These are phyloP conservation scores for Sordariomycetes sp. DNA, from an alignment of 2,329 filamentous ascomycete species.

Conservation along the genomic window DNA sequence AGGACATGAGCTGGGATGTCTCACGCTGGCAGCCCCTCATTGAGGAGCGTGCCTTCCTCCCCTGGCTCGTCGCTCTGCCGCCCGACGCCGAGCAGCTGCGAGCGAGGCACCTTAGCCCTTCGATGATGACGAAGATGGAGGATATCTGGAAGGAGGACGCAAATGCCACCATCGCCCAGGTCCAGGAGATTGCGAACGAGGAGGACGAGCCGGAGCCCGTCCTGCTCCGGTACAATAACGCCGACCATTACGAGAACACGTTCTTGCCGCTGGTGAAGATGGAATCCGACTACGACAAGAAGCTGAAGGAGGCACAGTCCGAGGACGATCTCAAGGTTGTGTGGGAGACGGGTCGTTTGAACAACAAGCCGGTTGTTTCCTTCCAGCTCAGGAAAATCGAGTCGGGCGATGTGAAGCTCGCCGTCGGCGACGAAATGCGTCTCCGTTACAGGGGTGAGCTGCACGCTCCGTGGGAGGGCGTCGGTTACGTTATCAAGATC, in stretches of 20 bases:
- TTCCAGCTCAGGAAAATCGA: conserved; percentile 96
- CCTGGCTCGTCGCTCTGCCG: conserved; percentile 82
- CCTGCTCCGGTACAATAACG: conserved; percentile 86
- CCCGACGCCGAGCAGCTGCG: conserved; percentile 93
- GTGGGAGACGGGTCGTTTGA: conserved; percentile 79
- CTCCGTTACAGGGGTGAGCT: conserved; percentile 93
- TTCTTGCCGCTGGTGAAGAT: conserved; percentile 98
- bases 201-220: conserved; percentile 94
- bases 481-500: conserved; percentile 98
- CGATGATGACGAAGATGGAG: conserved; percentile 91
- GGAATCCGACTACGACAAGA: conserved; percentile 97
- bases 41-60: conserved; percentile 86
- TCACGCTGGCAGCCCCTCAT: conserved; percentile 96
- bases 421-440: conserved; percentile 96
- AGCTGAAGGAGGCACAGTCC: conserved; percentile 94
- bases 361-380: conserved; percentile 93
- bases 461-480: conserved; percentile 86
- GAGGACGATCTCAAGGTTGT: conserved; percentile 90
- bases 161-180: conserved; percentile 72
- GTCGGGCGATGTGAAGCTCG: conserved; percentile 92
- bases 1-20: conserved; percentile 99
- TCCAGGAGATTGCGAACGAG: conserved; percentile 69
- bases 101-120: conserved; percentile 81
- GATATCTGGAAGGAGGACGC: conserved; percentile 98
- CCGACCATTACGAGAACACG: conserved; percentile 97